phyloP scores from a whole-genome alignment of 129 eudicot species.

The Logfia minima region DNA sequence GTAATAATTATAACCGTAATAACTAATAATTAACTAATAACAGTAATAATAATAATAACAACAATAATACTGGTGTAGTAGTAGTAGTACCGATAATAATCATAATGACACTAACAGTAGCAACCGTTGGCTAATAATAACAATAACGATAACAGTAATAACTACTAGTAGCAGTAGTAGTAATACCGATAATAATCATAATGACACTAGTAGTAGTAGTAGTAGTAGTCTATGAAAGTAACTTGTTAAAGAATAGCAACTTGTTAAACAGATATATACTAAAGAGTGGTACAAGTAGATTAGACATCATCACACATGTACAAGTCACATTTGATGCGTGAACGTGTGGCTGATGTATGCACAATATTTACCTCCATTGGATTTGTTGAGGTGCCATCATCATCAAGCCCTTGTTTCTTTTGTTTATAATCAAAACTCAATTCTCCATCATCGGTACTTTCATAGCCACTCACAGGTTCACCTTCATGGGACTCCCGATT shows the following conservation, averaged over 20 bases:
- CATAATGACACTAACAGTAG: too few species aligned
- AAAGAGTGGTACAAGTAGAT: constrained; percentile 9
- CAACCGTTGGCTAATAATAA: too few species aligned
- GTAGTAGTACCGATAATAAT: too few species aligned
- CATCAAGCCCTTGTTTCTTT: constrained; percentile 57
- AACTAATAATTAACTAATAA: too few species aligned
- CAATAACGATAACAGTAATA: too few species aligned
- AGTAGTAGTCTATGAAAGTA: too few species aligned
- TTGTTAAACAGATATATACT: constrained; percentile 6
- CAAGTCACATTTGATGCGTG: constrained; percentile 3
- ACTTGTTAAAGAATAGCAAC: background rate
- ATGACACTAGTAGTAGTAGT: too few species aligned
- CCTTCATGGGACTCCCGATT: constrained; percentile 50
- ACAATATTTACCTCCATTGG: constrained; percentile 68
- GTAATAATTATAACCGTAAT: too few species aligned
- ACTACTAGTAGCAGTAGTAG: too few species aligned
- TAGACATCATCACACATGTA: constrained; percentile 10
- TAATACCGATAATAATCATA: background rate
- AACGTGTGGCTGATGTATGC: background rate
- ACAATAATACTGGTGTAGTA: too few species aligned
- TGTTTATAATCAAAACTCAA: constrained; percentile 69
- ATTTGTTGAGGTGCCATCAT: constrained; percentile 48
- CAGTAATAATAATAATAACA: too few species aligned
- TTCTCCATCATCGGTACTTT: constrained; percentile 61
- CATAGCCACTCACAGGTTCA: constrained; percentile 51